Percentiles rank a stretch among this genome's conserved stretches.
Conservation (phyloP, 2,329 filamentous ascomycete species). For the Phialophora tarda region DNA sequence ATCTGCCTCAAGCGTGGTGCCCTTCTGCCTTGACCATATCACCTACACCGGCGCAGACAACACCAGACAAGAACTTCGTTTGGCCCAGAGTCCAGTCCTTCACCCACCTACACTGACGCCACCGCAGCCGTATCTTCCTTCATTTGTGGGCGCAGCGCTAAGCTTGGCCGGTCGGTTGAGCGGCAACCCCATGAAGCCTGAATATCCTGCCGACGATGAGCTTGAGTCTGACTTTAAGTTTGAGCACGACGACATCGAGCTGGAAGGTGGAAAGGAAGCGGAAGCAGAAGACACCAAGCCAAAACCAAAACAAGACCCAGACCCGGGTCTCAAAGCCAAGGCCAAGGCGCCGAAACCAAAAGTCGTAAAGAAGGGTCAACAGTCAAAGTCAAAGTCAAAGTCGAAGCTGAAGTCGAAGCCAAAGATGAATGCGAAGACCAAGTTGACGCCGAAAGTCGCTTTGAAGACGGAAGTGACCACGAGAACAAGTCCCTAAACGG, state of each 20-base stretch:
- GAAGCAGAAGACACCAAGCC: background rate
- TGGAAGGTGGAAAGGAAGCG: background rate
- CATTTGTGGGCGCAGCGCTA: conserved; percentile 20
- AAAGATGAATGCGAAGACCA: background rate
- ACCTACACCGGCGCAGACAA: conserved; percentile 27
- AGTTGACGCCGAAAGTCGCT: background rate
- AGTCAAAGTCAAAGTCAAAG: background rate
- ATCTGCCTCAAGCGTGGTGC: background rate
- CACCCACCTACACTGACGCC: conserved; percentile 12
- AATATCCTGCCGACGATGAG: background rate
- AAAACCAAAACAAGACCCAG: background rate
- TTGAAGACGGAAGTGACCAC: background rate
- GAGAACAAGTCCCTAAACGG: background rate
- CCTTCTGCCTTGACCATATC: conserved; percentile 28
- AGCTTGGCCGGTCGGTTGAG: conserved; percentile 18
- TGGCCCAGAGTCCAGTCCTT: conserved; percentile 22
- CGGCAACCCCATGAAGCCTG: conserved; percentile 7
- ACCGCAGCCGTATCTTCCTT: conserved; percentile 14
- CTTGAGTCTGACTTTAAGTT: background rate
- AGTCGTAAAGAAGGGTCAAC: background rate
- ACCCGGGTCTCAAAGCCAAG: background rate
- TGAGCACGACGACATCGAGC: background rate
- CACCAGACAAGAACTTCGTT: conserved; percentile 29
- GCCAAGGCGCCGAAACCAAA: background rate
- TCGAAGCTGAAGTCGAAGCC: background rate